These are phyloP conservation scores for Hypoxylon sp. DNA, from an alignment of 2,329 filamentous ascomycete genomes.

Conservation along the genomic window DNA sequence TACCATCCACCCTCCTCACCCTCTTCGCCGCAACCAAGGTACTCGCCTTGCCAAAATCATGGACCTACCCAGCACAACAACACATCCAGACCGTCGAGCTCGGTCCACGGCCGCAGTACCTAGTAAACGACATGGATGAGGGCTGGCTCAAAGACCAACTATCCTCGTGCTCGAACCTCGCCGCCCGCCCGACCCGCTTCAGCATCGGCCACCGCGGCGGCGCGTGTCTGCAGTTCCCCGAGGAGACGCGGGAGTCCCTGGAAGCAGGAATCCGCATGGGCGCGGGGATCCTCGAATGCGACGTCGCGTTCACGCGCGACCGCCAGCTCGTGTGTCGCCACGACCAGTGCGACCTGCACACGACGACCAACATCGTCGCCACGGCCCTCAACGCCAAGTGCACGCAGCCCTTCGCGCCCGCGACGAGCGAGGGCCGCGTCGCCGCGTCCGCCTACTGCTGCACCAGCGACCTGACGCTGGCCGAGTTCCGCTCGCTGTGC, in stretches of 20 bases:
- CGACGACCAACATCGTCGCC: constrained; percentile 72
- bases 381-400: constrained; percentile 71
- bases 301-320: constrained; percentile 72
- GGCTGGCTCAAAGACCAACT: constrained; percentile 68
- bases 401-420: constrained; percentile 67
- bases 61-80: constrained; percentile 21
- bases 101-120: constrained; percentile 70
- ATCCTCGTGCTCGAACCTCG: constrained; percentile 63
- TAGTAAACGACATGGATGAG: constrained; percentile 69
- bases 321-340: constrained; percentile 73
- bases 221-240: constrained; percentile 69
- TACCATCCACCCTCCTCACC: constrained; percentile 4
- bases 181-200: constrained; percentile 61
- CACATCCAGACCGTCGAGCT: constrained; percentile 59
- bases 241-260: constrained; percentile 68
- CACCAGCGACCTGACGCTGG: constrained; percentile 74
- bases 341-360: constrained; percentile 73
- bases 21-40: constrained; percentile 16
- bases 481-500: constrained; percentile 73
- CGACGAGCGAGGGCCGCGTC: constrained; percentile 56
- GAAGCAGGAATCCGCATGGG: constrained; percentile 73
- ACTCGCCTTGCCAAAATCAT: constrained; percentile 25
- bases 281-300: constrained; percentile 72
- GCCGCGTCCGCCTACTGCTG: constrained; percentile 72
- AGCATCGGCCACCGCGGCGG: constrained; percentile 70